Evolutionary conservation across 352 stramenopile genomes (phyloP), one percentile per base, ranked within the genome.

Genomic region (Pythium rhizo-oryzae): DNA sequence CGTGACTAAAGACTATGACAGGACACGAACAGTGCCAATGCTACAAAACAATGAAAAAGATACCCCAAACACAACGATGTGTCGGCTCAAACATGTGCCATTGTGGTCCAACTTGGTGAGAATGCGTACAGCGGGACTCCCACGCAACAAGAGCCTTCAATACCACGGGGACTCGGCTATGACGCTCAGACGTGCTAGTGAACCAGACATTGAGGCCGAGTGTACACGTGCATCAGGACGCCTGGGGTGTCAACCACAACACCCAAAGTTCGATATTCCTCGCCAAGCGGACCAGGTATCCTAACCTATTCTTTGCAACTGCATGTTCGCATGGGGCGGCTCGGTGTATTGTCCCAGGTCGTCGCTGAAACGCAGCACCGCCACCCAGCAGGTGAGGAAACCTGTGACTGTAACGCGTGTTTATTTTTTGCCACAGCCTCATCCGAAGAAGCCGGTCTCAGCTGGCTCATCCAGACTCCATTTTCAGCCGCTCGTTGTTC

Each of bases 41-140:
- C 52, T n/a, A 30, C 46, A 53, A 59, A 41, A 59, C 52, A 59
- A 59, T 59, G 52, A 59, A 59, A 59, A 8, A 19, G 25, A 21
- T 35, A 35, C n/a, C 21, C 50, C 35, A 16, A 39, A 30, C 41
- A 47, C 41, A 2, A 21, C 9, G 18, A 47, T 19, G 2, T 15
- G 21, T 16, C 18, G 41, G 15, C 12, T n/a, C 13, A 21, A 47
- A 2, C 41, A n/a, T 47, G 41, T n/a, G 13, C 9, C 4, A 8
- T 8, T 12, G 7, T 4, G 15, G 41, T 21, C 41, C 21, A n/a
- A 47, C 13, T 6, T n/a, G 18, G 15, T 47, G 41, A n/a, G n/a
- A 47, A 47, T 41, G 35, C 13, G 35, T 8, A 41, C 8, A 15
- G 8, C n/a, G n/a, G n/a, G n/a, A n/a, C 28, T 41, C 13, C 35